Evolutionary conservation across 768 basidiomycete genomes (phyloP), one percentile per base, ranked within the genome.

Genomic region (Gelatoporia subvermispora): DNA sequence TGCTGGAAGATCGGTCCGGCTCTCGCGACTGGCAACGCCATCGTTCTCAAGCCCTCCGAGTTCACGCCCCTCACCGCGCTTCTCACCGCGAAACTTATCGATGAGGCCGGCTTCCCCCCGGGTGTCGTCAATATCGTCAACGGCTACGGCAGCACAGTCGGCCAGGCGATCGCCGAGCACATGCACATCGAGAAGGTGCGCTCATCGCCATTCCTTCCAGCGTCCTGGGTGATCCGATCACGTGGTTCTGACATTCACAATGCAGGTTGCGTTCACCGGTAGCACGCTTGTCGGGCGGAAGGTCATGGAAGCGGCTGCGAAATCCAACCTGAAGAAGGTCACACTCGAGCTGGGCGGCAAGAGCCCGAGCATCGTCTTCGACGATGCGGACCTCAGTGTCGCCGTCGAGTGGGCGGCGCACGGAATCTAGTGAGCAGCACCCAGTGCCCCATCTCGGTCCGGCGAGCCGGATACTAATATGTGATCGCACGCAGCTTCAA

Each of bases 291-390:
- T 79, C 43, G 85, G 85, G 16, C 73, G 82, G 8, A 74, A 73
- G 52, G 76, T 86, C 63, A 74, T 82, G 69, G 74, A 78, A 56
- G 78, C 82, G 0, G 74, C 85, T 1, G 63, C 67, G 17, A 71
- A 72, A 56, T 74, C 72, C 23, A 88, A 88, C 64, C 63, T 87
- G 50, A 88, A 87, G 68, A 72, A 74, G 35, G 79, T 83, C 36
- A 80, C 82, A 10, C 77, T 87, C 49, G 84, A 87, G 65, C 73
- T 88, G 23, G 85, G 85, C 15, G 84, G 83, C 20, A 83, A 84
- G 68, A 74, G 66, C 37, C 78, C 77, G 25, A 74, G 68, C 48
- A 72, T 86, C 55, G 70, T 86, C 48, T 84, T 82, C 58, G 70
- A 83, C 45, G 77, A 80, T 50, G 78, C 79, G 15, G 73, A 84